Percentiles rank a stretch among this genome's conserved stretches.
phyloP scores from a whole-genome alignment of 2,329 filamentous ascomycete genomes.

The Colletotrichum tanaceti region DNA sequence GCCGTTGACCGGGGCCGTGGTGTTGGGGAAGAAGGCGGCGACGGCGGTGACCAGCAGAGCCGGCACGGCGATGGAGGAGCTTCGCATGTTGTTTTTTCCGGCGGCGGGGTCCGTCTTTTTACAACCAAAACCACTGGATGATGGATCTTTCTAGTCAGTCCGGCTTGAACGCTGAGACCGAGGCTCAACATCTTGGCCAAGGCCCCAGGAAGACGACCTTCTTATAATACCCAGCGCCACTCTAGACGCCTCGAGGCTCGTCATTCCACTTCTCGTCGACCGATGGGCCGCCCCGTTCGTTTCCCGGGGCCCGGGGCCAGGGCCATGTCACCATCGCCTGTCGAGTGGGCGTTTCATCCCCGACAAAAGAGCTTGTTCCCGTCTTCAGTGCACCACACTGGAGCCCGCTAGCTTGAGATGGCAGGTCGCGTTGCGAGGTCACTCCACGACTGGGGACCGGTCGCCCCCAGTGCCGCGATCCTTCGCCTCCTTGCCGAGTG shows the following conservation, averaged over 20 bases:
- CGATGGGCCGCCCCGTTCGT: background rate
- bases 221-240: slow-evolving; percentile 17
- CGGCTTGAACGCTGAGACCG: slow-evolving; percentile 17
- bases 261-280: slow-evolving; percentile 16
- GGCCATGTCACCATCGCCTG: slow-evolving; percentile 19
- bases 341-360: slow-evolving; percentile 15
- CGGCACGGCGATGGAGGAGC: slow-evolving; percentile 17
- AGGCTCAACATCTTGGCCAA: background rate
- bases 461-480: slow-evolving; percentile 13
- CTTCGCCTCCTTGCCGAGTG: background rate
- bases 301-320: background rate
- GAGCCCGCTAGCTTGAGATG: slow-evolving; percentile 30
- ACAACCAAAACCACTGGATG: background rate
- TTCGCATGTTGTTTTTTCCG: slow-evolving; percentile 31
- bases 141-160: background rate
- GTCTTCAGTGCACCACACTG: background rate
- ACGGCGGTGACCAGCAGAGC: slow-evolving; percentile 20
- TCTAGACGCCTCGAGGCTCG: background rate
- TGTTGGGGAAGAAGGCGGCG: slow-evolving; percentile 8
- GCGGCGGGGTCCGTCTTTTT: background rate
- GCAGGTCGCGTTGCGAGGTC: slow-evolving; percentile 24
- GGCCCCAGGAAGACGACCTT: background rate
- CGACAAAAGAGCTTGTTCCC: slow-evolving; percentile 20
- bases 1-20: background rate
- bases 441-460: slow-evolving; percentile 16